Base-by-base conservation (phyloP, 2,329 filamentous ascomycete species). In the Fusarium incarnatum region DNA sequence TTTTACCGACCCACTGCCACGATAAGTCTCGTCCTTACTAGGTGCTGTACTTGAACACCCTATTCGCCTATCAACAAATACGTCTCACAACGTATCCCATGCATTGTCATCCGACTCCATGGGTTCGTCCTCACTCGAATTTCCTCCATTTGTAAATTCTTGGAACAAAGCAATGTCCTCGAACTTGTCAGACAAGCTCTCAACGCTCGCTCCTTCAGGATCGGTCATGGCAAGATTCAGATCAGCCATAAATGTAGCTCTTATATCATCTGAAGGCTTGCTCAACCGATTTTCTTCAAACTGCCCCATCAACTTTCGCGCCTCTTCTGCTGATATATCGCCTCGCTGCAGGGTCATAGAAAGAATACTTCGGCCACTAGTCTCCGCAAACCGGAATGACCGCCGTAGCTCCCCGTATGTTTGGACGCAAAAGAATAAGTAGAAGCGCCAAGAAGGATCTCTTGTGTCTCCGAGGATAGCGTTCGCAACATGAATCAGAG, bases 401-500 rank as follows among this genome's bases (percentile, higher is more conserved):
- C 73, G 73, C 7, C 77, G 73, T 4, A 83, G 73, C 8, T 72
- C 71, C 32, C 79, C 75, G 54, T 83, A 83, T 2, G 77, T 78
- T 52, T 82, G 79, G 8, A 83, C 63, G 34, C 80, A 83, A 2
- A 81, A 64, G 6, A 79, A 64, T 8, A 83, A 73, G 47, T 83
- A 82, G 5, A 78, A 75, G 15, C 74, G 76, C 76, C 76, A 79
- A 12, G 79, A 64, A 0, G 75, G 67, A 13, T 81, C 75, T 5
- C 72, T 58, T 2, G 68, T 74, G 13, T 75, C 69, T 18, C 73
- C 70, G 0, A 82, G 65, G 15, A 82, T 75, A 6, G 78, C 80
- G 34, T 83, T 83, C 8, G 78, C 73, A 1, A 83, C 73, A 37
- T 82, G 82, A 4, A 80, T 77, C 22, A 83, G 68, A 3, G 78